Evolutionary conservation across 75 land plant species (phyloP).

Genomic region (Cryptomeria japonica): DNA sequence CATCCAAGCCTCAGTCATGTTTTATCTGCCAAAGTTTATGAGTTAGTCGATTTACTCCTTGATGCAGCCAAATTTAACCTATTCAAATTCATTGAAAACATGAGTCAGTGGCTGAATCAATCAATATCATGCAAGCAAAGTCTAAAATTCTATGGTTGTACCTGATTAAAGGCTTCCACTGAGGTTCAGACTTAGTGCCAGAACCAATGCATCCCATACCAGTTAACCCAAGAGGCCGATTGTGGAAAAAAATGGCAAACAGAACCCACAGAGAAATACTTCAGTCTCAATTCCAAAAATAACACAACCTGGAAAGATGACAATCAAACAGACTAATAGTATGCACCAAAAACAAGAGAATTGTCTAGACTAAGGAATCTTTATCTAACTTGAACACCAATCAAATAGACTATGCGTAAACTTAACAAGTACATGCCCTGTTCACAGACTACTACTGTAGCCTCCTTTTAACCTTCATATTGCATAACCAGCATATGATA

Average conservation of each 20-base stretch:
- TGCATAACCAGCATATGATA: not conserved
- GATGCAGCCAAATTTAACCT: conserved; percentile 10
- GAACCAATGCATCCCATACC: conserved; percentile 18
- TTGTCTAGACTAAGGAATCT: not conserved
- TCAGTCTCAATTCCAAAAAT: not conserved
- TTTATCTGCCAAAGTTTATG: not conserved
- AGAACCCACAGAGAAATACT: not conserved
- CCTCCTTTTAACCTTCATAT: not conserved
- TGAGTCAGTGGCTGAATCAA: too few relatives aligned
- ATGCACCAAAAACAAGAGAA: not conserved
- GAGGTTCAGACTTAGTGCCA: conserved; percentile 18
- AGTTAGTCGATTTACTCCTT: not conserved
- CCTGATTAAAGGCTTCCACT: conserved; percentile 50
- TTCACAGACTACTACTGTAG: not conserved
- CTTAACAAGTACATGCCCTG: not conserved
- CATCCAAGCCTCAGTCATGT: not conserved
- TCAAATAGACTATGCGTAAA: not conserved
- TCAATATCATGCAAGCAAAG: not conserved
- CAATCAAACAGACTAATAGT: not conserved
- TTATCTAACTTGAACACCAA: not conserved
- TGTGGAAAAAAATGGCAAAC: not conserved
- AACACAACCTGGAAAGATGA: not conserved
- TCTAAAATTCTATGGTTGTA: not conserved
- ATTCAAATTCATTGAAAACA: not conserved
- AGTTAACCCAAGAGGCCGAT: conserved; percentile 12